Percentiles rank a stretch among this genome's conserved stretches.
These are phyloP conservation scores for Trametes polyzona DNA, from an alignment of 1,284 basidiomycete genomes.

Conservation along the genomic window DNA sequence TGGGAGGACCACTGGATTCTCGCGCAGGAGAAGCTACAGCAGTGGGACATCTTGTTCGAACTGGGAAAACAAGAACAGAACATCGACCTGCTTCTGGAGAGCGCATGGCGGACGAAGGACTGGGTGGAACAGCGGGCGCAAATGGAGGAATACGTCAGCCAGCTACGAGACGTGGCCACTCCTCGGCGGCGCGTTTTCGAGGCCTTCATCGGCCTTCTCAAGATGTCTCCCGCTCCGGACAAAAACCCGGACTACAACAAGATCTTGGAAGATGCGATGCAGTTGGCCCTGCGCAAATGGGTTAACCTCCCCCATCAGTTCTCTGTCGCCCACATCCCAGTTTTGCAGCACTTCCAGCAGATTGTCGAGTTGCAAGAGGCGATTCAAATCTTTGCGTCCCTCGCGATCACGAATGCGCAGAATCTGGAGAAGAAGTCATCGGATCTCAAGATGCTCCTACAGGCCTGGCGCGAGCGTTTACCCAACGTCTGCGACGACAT, in stretches of 20 bases:
- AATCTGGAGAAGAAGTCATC: conserved; percentile 95
- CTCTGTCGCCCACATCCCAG: conserved; percentile 90
- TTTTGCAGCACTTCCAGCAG: conserved; percentile 98
- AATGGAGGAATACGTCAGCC: conserved; percentile 85
- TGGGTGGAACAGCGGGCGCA: conserved; percentile 85
- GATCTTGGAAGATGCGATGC: conserved; percentile 95
- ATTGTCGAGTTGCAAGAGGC: conserved; percentile 98
- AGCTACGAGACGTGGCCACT: conserved; percentile 85
- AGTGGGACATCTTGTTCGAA: conserved; percentile 96
- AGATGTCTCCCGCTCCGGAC: conserved; percentile 64
- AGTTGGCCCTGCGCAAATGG: conserved; percentile 97
- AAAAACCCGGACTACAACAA: conserved; percentile 84
- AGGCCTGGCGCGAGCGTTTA: conserved; percentile 96
- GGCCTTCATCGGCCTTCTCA: conserved; percentile 88
- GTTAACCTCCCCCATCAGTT: conserved; percentile 85
- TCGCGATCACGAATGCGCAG: conserved; percentile 84
- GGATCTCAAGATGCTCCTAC: conserved; percentile 95
- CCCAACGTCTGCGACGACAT: conserved; percentile 98
- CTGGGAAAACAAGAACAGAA: conserved; percentile 93
- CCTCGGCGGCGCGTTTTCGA: conserved; percentile 96
- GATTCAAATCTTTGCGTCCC: conserved; percentile 90
- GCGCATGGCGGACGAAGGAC: conserved; percentile 94
- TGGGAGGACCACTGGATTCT: conserved; percentile 99
- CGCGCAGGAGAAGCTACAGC: conserved; percentile 94
- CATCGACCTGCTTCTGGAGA: conserved; percentile 91